A percentile compares a stretch with the other conserved stretches of the same genome.
Conservation (phyloP, 768 basidiomycete genomes). For the Butyriboletus loyo region DNA sequence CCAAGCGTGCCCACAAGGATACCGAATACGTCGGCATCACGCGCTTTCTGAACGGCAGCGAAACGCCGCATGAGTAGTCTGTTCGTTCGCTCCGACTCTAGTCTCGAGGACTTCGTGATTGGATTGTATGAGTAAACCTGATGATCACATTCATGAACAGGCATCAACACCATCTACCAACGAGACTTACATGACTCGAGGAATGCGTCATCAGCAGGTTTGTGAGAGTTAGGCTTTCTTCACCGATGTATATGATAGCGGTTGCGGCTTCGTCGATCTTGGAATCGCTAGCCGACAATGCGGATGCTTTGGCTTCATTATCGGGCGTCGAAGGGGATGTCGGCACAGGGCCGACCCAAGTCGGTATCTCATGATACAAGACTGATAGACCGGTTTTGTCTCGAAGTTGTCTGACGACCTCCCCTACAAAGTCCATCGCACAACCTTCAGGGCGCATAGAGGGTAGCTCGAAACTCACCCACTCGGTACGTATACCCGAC, state of each 20-base stretch:
- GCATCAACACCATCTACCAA: background rate
- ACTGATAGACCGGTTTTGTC: slow-evolving; percentile 31
- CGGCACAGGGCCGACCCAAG: slow-evolving; percentile 19
- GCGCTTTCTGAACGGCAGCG: slow-evolving; percentile 78
- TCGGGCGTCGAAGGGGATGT: background rate
- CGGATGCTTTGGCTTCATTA: background rate
- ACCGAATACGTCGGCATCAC: slow-evolving; percentile 91
- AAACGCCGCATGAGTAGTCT: slow-evolving; percentile 88
- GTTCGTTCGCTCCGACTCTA: slow-evolving; percentile 72
- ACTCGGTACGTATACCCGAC: slow-evolving; percentile 71
- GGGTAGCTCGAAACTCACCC: slow-evolving; percentile 37
- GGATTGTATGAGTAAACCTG: slow-evolving; percentile 84
- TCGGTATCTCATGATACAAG: slow-evolving; percentile 37
- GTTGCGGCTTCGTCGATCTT: background rate
- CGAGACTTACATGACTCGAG: slow-evolving; percentile 48
- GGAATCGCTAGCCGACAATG: background rate
- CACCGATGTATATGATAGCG: slow-evolving; percentile 63
- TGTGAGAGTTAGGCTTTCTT: slow-evolving; percentile 74
- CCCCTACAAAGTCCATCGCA: slow-evolving; percentile 7
- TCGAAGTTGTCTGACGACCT: slow-evolving; percentile 16
- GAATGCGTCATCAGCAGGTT: slow-evolving; percentile 87
- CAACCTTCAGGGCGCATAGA: background rate
- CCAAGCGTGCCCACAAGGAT: slow-evolving; percentile 94
- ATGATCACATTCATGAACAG: background rate
- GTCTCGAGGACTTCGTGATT: slow-evolving; percentile 36